phyloP scores from a whole-genome alignment of 1,284 basidiomycete species.

The Anthracocystis walkeri region DNA sequence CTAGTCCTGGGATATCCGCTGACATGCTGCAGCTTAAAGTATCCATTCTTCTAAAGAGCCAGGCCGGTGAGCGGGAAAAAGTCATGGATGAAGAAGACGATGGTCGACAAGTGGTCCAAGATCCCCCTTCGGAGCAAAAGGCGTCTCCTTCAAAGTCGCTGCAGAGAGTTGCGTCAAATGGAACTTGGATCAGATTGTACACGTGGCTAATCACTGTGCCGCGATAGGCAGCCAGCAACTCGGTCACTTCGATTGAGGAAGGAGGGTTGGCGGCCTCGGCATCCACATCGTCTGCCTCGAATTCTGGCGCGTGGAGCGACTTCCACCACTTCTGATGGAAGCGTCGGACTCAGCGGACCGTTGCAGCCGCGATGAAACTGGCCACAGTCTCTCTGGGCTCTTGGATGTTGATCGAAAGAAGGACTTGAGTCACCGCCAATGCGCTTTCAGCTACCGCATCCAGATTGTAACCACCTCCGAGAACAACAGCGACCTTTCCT shows the following conservation, averaged over 20 bases:
- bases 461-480: slow-evolving; percentile 98
- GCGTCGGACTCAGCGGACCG: slow-evolving; percentile 85
- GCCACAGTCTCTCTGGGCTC: slow-evolving; percentile 72
- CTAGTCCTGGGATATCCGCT: slow-evolving; percentile 3
- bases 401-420: slow-evolving; percentile 87
- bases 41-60: too few relatives aligned
- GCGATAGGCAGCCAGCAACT: slow-evolving; percentile 84
- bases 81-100: slow-evolving; percentile 62
- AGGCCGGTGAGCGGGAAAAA: too few relatives aligned
- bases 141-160: slow-evolving; percentile 81
- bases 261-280: slow-evolving; percentile 12
- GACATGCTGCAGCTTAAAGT: not conserved
- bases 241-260: slow-evolving; percentile 70
- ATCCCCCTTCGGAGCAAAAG: slow-evolving; percentile 82
- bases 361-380: slow-evolving; percentile 77
- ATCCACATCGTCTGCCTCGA: slow-evolving; percentile 36
- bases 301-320: slow-evolving; percentile 72
- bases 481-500: slow-evolving; percentile 88
- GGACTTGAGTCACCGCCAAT: slow-evolving; percentile 82
- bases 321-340: slow-evolving; percentile 93
- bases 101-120: slow-evolving; percentile 47
- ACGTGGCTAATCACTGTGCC: slow-evolving; percentile 80
- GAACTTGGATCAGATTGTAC: slow-evolving; percentile 82
- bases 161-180: slow-evolving; percentile 77
- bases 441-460: slow-evolving; percentile 88